Percentiles rank a stretch among this genome's conserved stretches.
Evolutionary conservation across 2,329 filamentous ascomycete genomes (phyloP).

Genomic region (Curvularia hawaiiensis): DNA sequence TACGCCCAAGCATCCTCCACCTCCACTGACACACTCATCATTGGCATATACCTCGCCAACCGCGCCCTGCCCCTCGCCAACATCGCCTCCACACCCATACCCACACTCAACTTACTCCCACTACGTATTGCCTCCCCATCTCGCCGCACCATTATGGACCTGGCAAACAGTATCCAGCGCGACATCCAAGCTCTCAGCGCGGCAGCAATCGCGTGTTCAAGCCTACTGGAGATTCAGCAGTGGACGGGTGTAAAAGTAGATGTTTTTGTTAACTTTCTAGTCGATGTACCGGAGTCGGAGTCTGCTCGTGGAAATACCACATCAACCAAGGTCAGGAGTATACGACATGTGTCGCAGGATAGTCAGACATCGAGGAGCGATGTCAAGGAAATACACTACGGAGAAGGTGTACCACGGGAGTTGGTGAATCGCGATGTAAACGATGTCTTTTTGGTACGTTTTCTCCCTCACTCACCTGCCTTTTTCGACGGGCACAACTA

Average conservation of each 20-base stretch:
- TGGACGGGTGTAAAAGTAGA: slow-evolving; percentile 78
- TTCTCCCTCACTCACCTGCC: slow-evolving; percentile 25
- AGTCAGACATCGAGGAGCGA: background rate
- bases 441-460: slow-evolving; percentile 48
- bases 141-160: slow-evolving; percentile 47
- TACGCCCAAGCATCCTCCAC: slow-evolving; percentile 55
- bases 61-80: slow-evolving; percentile 61
- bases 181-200: slow-evolving; percentile 69
- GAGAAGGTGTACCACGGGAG: slow-evolving; percentile 9
- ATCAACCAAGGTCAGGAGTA: no score
- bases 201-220: slow-evolving; percentile 61
- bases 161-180: slow-evolving; percentile 67
- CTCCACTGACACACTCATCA: slow-evolving; percentile 55
- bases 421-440: slow-evolving; percentile 32
- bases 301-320: no score
- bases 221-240: slow-evolving; percentile 70
- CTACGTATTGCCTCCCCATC: slow-evolving; percentile 59
- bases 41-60: slow-evolving; percentile 87
- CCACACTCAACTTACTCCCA: slow-evolving; percentile 81
- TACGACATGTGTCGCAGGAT: background rate
- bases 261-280: slow-evolving; percentile 81
- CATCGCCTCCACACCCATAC: slow-evolving; percentile 61
- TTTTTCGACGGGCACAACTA: slow-evolving; percentile 47
- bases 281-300: slow-evolving; percentile 53
- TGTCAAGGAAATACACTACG: background rate